Conservation (phyloP, 2,329 filamentous ascomycete species). For the Lachnellula willkommii region DNA sequence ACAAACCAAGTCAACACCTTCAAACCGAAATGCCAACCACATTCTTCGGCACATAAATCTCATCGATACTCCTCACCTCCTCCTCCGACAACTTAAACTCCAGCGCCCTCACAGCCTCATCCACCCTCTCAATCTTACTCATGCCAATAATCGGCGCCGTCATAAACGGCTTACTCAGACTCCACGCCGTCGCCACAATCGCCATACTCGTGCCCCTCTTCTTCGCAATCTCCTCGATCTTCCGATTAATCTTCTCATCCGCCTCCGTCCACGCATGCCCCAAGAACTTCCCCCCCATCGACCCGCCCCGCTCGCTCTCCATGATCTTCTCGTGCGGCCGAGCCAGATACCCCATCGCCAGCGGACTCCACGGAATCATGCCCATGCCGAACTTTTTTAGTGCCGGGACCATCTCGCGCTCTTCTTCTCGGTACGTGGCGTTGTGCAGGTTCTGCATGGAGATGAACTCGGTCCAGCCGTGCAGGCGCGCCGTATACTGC, state of each 20-base stretch:
- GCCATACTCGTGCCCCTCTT: constrained; percentile 55
- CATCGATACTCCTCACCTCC: constrained; percentile 49
- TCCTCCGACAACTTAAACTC: constrained; percentile 43
- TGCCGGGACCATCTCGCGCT: constrained; percentile 32
- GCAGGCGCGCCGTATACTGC: constrained; percentile 37
- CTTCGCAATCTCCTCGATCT: constrained; percentile 39
- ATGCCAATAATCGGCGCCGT: constrained; percentile 48
- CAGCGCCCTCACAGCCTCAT: constrained; percentile 45
- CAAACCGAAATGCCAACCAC: constrained; percentile 1
- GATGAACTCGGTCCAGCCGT: constrained; percentile 57
- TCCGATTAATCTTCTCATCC: constrained; percentile 23
- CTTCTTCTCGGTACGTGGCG: constrained; percentile 55
- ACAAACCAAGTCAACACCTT: too few species aligned
- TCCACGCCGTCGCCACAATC: constrained; percentile 55
- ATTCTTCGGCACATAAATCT: constrained; percentile 45
- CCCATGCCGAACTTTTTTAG: constrained; percentile 29
- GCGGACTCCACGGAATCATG: constrained; percentile 36
- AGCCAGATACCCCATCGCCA: constrained; percentile 28
- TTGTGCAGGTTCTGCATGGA: constrained; percentile 57
- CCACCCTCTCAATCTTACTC: constrained; percentile 44
- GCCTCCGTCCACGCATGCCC: constrained; percentile 16
- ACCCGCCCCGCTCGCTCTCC: constrained; percentile 13
- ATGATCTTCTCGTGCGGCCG: constrained; percentile 13
- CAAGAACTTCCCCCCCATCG: constrained; percentile 14
- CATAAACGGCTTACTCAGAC: constrained; percentile 32